These are phyloP conservation scores for Triglochin maritima DNA, from an alignment of 106 monocot genomes.

Conservation along the genomic window DNA sequence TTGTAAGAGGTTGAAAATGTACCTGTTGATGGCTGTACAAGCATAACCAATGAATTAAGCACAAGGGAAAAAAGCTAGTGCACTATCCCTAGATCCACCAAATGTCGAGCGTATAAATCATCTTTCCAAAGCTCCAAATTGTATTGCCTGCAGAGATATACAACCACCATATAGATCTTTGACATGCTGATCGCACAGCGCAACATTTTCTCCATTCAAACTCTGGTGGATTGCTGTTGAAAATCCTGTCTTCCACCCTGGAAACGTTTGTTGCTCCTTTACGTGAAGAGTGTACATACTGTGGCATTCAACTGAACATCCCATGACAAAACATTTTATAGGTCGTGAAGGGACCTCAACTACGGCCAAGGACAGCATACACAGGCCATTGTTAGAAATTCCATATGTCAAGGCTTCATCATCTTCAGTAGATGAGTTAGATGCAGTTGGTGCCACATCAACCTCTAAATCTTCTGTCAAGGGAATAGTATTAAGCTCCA, in stretches of 20 bases:
- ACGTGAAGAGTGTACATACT: conserved; percentile 57
- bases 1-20: too few species aligned
- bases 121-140: conserved; percentile 54
- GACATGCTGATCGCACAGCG: conserved; percentile 63
- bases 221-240: conserved; percentile 42
- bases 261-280: conserved; percentile 58
- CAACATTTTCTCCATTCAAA: conserved; percentile 54
- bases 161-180: conserved; percentile 71
- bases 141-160: conserved; percentile 67
- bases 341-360: conserved; percentile 29
- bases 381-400: conserved; percentile 50
- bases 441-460: conserved; percentile 10
- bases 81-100: too few species aligned
- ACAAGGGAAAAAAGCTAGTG: too few species aligned
- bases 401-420: conserved; percentile 75
- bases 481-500: conserved; percentile 40
- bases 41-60: too few species aligned
- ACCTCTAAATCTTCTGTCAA: conserved; percentile 33
- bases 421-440: background rate
- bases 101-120: too few species aligned
- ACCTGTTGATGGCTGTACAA: too few species aligned
- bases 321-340: conserved; percentile 60
- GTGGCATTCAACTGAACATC: conserved; percentile 37
- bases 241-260: conserved; percentile 85
- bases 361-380: conserved; percentile 47